Evolutionary conservation across 2,329 filamentous ascomycete species (phyloP).

Genomic region (Pseudocercospora cruenta): DNA sequence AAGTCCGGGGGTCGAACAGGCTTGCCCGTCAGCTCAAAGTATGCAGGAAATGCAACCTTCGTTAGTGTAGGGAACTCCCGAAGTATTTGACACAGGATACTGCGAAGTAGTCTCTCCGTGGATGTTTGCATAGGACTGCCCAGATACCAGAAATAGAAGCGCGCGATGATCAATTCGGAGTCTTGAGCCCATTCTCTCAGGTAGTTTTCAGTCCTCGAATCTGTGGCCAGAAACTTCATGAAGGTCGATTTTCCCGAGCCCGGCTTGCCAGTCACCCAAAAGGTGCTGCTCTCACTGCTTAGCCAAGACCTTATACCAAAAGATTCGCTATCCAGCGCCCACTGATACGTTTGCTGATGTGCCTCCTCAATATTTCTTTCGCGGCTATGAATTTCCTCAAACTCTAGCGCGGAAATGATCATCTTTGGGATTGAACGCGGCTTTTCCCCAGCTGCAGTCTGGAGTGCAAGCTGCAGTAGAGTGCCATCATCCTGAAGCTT

Average conservation of each 20-base stretch:
- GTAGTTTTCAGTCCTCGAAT: not conserved
- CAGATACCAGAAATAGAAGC: slow-evolving; percentile 22
- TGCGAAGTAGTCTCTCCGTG: slow-evolving; percentile 15
- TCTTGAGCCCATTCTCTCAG: slow-evolving; percentile 13
- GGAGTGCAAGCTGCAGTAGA: too few relatives aligned
- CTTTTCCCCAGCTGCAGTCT: too few relatives aligned
- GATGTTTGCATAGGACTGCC: slow-evolving; percentile 17
- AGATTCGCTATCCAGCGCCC: not conserved
- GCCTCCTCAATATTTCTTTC: not conserved
- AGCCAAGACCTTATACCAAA: not conserved
- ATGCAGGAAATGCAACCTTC: not conserved
- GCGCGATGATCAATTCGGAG: not conserved
- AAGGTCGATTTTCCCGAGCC: slow-evolving; percentile 27
- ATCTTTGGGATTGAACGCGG: too few relatives aligned
- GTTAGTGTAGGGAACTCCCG: not conserved
- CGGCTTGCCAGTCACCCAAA: slow-evolving; percentile 30
- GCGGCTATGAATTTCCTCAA: too few relatives aligned
- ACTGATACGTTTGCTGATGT: not conserved
- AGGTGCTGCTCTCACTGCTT: not conserved
- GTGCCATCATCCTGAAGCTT: too few relatives aligned
- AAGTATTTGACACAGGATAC: slow-evolving; percentile 18
- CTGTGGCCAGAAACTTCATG: slow-evolving; percentile 16
- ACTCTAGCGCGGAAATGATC: too few relatives aligned
- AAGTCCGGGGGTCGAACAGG: not conserved
- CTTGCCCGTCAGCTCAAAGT: not conserved